Conservation (phyloP, 352 stramenopile species). For the Phytophthora tentaculata region DNA sequence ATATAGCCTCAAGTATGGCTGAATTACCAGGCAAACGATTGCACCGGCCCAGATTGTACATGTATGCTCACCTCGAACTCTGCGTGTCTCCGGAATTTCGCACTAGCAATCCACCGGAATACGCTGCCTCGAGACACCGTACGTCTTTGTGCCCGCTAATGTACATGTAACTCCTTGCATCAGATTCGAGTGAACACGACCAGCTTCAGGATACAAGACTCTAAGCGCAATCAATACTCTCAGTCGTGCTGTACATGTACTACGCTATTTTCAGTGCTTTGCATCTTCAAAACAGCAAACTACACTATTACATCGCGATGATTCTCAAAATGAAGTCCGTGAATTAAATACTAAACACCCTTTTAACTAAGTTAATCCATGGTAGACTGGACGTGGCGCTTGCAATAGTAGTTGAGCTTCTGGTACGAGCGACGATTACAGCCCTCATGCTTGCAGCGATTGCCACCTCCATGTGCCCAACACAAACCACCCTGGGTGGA, state of each 20-base stretch:
- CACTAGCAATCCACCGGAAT: conserved; percentile 11
- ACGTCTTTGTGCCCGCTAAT: conserved; percentile 16
- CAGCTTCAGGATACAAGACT: not conserved
- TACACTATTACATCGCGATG: too few relatives aligned
- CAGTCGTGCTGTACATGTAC: not conserved
- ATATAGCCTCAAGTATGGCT: too few relatives aligned
- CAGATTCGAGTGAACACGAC: conserved; percentile 4
- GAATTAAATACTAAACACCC: too few relatives aligned
- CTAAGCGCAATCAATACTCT: not conserved
- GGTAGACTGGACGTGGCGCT: conserved; percentile 12
- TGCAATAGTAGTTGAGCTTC: conserved; percentile 72
- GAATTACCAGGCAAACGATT: too few relatives aligned
- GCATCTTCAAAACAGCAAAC: too few relatives aligned
- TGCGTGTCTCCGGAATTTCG: conserved; percentile 20
- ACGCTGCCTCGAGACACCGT: conserved; percentile 13
- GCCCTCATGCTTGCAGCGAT: conserved; percentile 61
- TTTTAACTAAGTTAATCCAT: conserved; percentile 27
- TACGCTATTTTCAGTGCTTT: too few relatives aligned
- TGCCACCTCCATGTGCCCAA: conserved; percentile 75
- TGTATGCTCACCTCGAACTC: conserved; percentile 17
- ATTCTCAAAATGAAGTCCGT: conserved; percentile 39
- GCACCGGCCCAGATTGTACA: conserved; percentile 8
- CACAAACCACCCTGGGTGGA: conserved; percentile 72
- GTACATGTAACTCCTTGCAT: conserved; percentile 18
- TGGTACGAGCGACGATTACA: conserved; percentile 72